Percentiles rank a stretch among this genome's conserved stretches.
These are phyloP conservation scores for Trichoderma virens DNA, from an alignment of 495 filamentous ascomycete species.

Conservation along the genomic window DNA sequence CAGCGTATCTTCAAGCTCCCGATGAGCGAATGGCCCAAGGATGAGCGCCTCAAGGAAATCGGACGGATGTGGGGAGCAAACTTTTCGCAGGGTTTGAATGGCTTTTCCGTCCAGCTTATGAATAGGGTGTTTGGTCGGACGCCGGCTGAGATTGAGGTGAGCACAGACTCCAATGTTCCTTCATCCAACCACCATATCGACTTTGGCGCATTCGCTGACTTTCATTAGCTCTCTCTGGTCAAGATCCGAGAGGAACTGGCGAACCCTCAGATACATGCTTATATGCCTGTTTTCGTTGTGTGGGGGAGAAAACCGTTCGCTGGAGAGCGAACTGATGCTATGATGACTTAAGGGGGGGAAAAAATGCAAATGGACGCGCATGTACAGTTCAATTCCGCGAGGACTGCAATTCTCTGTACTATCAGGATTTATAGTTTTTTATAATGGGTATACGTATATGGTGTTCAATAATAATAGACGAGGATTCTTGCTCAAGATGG, in stretches of 20 bases:
- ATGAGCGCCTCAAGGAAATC: conserved; percentile 40
- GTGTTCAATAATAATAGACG: too few relatives aligned
- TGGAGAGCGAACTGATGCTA: background rate
- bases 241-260: conserved; percentile 48
- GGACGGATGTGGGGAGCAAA: conserved; percentile 18
- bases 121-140: background rate
- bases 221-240: conserved; percentile 48
- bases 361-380: too few relatives aligned
- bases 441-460: too few relatives aligned
- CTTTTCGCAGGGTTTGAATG: background rate
- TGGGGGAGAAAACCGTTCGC: conserved; percentile 46
- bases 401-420: too few relatives aligned
- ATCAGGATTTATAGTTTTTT: too few relatives aligned
- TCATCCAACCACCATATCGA: conserved; percentile 12
- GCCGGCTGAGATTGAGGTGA: background rate
- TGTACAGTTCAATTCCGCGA: too few relatives aligned
- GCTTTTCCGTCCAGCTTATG: background rate
- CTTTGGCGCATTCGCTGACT: conserved; percentile 17
- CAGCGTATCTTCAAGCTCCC: conserved; percentile 43
- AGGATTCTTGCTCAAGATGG: too few relatives aligned
- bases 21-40: conserved; percentile 40
- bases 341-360: too few relatives aligned
- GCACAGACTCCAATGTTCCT: background rate
- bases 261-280: conserved; percentile 47
- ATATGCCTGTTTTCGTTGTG: conserved; percentile 47